Evolutionary conservation across 2,329 filamentous ascomycete species (phyloP).

Genomic region (Penicillium sp.): DNA sequence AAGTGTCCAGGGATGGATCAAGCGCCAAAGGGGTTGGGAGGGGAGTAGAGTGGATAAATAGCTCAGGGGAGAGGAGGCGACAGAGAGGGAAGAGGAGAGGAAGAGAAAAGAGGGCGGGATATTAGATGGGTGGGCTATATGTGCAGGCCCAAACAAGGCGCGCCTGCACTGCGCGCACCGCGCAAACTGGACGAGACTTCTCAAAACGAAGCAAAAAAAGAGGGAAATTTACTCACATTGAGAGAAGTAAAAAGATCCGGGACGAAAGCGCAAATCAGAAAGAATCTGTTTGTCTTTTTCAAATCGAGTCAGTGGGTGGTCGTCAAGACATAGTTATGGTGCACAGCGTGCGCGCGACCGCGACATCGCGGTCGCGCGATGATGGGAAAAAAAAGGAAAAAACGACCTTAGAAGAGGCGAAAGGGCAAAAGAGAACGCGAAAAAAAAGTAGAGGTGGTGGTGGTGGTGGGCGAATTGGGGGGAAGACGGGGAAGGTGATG

Average conservation of each 20-base stretch:
- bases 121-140: background rate
- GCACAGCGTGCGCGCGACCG: conserved; percentile 10
- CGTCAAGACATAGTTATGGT: conserved; percentile 4
- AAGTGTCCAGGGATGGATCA: background rate
- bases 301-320: conserved; percentile 11
- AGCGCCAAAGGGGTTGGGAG: too few relatives aligned
- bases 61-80: background rate
- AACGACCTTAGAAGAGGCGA: conserved; percentile 9
- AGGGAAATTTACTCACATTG: background rate
- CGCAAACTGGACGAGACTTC: background rate
- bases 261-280: too few relatives aligned
- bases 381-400: conserved; percentile 11
- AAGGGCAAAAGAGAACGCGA: conserved; percentile 12
- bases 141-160: background rate
- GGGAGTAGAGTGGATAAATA: too few relatives aligned
- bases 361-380: conserved; percentile 15
- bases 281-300: too few relatives aligned
- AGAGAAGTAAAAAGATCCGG: background rate
- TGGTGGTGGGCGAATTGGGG: conserved; percentile 27
- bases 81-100: background rate
- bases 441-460: conserved; percentile 21
- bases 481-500: conserved; percentile 25
- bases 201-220: too few relatives aligned
- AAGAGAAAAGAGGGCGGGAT: background rate
- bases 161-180: background rate